These are phyloP conservation scores for Pseudoperonospora humuli DNA, from an alignment of 352 stramenopile genomes.

Conservation along the genomic window DNA sequence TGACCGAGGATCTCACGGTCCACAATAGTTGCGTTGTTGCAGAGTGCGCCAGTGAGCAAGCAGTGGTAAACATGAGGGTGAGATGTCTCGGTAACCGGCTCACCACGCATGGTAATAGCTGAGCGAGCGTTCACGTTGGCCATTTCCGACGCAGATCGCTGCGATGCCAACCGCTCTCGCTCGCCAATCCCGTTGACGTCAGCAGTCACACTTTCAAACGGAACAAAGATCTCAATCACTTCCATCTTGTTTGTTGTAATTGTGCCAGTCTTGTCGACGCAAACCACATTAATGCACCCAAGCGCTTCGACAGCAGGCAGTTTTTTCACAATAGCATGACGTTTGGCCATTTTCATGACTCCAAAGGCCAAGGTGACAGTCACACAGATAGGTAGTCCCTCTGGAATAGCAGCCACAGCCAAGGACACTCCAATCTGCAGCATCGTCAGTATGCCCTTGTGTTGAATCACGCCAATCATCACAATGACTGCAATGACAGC, in stretches of 20 bases:
- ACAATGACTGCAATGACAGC: conserved; percentile 92
- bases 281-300: conserved; percentile 90
- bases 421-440: conserved; percentile 94
- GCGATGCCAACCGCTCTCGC: conserved; percentile 11
- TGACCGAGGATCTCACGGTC: conserved; percentile 73
- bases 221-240: conserved; percentile 76
- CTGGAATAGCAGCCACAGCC: conserved; percentile 63
- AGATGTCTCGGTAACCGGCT: conserved; percentile 46
- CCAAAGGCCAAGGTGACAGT: conserved; percentile 73
- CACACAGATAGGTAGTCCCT: conserved; percentile 75
- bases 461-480: conserved; percentile 86
- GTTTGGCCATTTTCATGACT: conserved; percentile 84
- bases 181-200: conserved; percentile 55
- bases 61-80: conserved; percentile 73
- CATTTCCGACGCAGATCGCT: conserved; percentile 3
- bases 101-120: conserved; percentile 51
- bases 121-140: conserved; percentile 7
- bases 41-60: conserved; percentile 62
- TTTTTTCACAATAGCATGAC: conserved; percentile 85
- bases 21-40: conserved; percentile 68
- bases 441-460: conserved; percentile 91
- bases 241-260: conserved; percentile 89
- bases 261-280: conserved; percentile 92
- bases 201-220: conserved; percentile 64
- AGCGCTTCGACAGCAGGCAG: conserved; percentile 78